Conservation (phyloP, 345 rosid species). For the Eucalyptus erythrocorys region DNA sequence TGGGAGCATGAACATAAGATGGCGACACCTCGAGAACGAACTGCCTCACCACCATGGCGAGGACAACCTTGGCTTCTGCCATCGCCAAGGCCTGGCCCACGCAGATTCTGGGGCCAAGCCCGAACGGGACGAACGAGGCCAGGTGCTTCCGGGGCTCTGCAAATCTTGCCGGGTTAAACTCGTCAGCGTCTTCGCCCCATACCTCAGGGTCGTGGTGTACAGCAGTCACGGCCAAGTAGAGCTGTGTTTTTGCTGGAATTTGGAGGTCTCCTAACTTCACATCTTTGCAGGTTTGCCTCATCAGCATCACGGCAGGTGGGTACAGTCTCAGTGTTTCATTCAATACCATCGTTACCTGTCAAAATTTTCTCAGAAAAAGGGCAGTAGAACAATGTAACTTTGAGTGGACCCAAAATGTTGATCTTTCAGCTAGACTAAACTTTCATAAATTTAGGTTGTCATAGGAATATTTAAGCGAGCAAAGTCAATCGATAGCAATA, state of each 20-base stretch:
- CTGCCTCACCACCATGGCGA: constrained; percentile 40
- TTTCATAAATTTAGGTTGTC: neutral
- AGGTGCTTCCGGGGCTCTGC: constrained; percentile 29
- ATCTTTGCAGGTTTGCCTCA: constrained; percentile 23
- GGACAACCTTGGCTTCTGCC: constrained; percentile 36
- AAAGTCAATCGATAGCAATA: neutral
- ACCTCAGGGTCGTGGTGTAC: constrained; percentile 46
- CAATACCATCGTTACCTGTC: constrained; percentile 54
- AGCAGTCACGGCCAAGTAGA: constrained; percentile 30
- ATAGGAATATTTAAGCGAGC: neutral
- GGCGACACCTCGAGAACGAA: constrained; percentile 40
- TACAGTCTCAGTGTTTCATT: constrained; percentile 70
- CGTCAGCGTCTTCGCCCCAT: constrained; percentile 65
- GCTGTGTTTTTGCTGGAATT: constrained; percentile 51
- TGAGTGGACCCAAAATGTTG: neutral
- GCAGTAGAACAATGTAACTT: neutral
- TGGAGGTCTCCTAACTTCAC: constrained; percentile 49
- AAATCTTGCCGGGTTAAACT: constrained; percentile 61
- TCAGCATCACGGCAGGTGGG: constrained; percentile 46
- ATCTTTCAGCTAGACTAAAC: neutral
- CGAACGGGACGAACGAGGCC: constrained; percentile 41
- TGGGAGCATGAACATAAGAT: constrained; percentile 66
- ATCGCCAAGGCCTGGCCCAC: constrained; percentile 48
- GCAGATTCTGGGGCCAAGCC: constrained; percentile 48
- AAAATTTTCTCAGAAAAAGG: neutral